phyloP scores from a whole-genome alignment of 2,329 filamentous ascomycete species.

The Dryadomyces sulphureus region DNA sequence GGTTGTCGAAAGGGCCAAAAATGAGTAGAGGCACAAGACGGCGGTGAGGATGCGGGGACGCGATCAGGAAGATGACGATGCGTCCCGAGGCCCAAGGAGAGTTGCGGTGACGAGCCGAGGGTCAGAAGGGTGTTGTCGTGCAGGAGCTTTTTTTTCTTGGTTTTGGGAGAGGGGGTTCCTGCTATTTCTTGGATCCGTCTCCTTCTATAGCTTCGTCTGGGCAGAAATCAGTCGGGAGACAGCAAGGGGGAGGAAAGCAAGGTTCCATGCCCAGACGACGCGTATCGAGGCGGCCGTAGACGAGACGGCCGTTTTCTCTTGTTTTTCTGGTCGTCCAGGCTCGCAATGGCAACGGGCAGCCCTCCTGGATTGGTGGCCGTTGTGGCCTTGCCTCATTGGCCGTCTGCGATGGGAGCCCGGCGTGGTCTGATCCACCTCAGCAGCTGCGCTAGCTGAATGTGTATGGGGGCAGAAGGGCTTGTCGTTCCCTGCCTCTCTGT shows the following conservation, averaged over 20 bases:
- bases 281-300: neutral
- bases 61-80: too few species aligned
- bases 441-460: conserved; percentile 1
- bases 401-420: neutral
- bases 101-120: too few species aligned
- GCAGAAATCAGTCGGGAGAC: neutral
- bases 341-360: neutral
- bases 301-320: neutral
- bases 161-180: too few species aligned
- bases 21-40: too few species aligned
- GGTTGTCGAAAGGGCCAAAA: too few species aligned
- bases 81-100: too few species aligned
- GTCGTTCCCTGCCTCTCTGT: neutral
- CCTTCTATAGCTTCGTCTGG: too few species aligned
- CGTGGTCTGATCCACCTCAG: conserved; percentile 1
- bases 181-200: too few species aligned
- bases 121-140: neutral
- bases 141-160: too few species aligned
- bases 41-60: too few species aligned
- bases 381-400: conserved; percentile 2
- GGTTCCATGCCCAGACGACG: neutral
- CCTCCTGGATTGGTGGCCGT: neutral
- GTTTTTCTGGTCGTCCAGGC: neutral
- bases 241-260: neutral
- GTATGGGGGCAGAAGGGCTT: conserved; percentile 1